phyloP scores from a whole-genome alignment of 176 grass and related monocot species.

The Carex kokanica region DNA sequence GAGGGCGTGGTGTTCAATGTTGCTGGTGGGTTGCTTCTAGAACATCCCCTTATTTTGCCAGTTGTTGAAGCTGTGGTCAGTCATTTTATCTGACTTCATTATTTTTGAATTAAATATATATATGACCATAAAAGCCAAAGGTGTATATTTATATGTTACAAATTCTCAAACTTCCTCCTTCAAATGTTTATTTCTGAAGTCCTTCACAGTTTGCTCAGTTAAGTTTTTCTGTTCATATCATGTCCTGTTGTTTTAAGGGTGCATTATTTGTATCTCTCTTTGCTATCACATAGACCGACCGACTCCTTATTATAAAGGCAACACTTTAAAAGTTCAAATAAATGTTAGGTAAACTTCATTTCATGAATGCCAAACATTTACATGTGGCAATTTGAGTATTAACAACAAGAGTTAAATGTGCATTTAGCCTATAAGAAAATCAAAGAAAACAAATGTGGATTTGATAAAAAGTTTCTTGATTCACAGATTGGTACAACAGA shows the following conservation, averaged over 20 bases:
- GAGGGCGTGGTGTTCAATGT: slow-evolving; percentile 89
- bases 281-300: neutral
- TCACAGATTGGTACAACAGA: slow-evolving; percentile 69
- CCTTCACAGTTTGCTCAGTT: neutral
- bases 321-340: neutral
- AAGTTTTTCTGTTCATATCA: too few species aligned
- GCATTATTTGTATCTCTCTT: neutral
- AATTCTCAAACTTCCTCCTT: neutral
- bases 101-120: neutral
- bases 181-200: neutral
- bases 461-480: neutral
- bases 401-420: neutral
- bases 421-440: neutral
- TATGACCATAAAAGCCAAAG: neutral
- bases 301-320: neutral
- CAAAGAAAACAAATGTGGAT: neutral
- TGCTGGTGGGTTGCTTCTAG: slow-evolving; percentile 73
- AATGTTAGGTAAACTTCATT: neutral
- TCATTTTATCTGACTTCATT: slow-evolving; percentile 8
- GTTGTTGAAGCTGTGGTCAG: slow-evolving; percentile 97
- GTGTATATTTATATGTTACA: neutral
- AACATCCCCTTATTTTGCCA: slow-evolving; percentile 75
- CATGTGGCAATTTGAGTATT: neutral
- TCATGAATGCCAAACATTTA: neutral
- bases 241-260: too few species aligned